Conservation (phyloP, 2,329 filamentous ascomycete genomes). For the Byssothecium circinans region DNA sequence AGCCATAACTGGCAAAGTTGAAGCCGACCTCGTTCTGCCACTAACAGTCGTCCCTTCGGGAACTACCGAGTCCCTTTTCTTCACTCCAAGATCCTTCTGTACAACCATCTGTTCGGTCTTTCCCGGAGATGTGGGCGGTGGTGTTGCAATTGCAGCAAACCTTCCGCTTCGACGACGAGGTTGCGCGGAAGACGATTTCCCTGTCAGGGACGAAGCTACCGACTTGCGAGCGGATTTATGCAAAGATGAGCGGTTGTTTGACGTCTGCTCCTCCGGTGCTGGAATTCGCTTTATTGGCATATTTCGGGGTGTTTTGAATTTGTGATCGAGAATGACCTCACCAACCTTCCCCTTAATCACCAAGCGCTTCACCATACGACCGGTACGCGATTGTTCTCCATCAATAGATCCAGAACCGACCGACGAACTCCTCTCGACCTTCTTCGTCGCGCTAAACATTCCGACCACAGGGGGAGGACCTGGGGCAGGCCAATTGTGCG, state of each 20-base stretch:
- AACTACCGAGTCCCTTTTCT: slow-evolving; percentile 7
- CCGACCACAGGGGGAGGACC: slow-evolving; percentile 21
- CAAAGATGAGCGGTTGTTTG: not conserved
- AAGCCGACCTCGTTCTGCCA: not conserved
- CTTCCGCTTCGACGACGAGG: not conserved
- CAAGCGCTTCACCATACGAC: slow-evolving; percentile 16
- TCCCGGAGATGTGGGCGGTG: slow-evolving; percentile 1
- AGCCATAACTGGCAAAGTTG: not conserved
- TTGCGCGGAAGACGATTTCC: not conserved
- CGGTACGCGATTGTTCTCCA: not conserved
- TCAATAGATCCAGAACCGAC: not conserved
- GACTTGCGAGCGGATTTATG: not conserved
- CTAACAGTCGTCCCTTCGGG: not conserved
- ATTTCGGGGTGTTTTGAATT: slow-evolving; percentile 15
- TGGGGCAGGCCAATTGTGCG: not conserved
- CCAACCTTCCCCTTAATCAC: slow-evolving; percentile 20
- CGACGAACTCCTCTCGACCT: slow-evolving; percentile 6
- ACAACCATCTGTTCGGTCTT: not conserved
- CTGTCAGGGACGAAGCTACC: not conserved
- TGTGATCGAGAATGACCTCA: slow-evolving; percentile 21
- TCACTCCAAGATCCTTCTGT: slow-evolving; percentile 1
- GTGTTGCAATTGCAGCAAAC: not conserved
- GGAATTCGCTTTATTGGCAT: slow-evolving; percentile 2
- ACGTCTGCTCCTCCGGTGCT: not conserved
- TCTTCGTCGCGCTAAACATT: slow-evolving; percentile 22